Percentiles rank a stretch among this genome's conserved stretches.
These are phyloP conservation scores for Phytophthora brassicae DNA, from an alignment of 352 stramenopile species.

Conservation along the genomic window DNA sequence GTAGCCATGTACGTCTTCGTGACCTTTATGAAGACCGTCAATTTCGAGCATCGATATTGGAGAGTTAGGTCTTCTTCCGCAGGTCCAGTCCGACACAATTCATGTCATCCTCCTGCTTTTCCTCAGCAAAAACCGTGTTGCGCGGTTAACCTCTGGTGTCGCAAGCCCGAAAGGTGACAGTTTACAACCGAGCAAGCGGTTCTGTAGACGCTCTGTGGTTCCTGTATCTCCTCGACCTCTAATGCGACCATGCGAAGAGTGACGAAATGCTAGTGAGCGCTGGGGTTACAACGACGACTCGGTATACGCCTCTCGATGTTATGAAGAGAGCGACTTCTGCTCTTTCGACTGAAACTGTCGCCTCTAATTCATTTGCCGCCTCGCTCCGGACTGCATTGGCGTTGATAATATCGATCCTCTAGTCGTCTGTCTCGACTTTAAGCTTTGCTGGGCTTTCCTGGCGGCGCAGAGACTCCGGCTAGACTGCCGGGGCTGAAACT, in stretches of 20 bases:
- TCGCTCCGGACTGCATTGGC: constrained; percentile 8
- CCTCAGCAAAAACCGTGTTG: constrained; percentile 6
- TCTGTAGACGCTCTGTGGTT: constrained; percentile 9
- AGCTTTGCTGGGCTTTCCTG: background rate
- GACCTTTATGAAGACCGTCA: background rate
- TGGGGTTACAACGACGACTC: no score
- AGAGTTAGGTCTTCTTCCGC: constrained; percentile 1
- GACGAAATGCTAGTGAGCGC: constrained; percentile 4
- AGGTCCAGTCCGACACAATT: background rate
- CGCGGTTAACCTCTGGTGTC: background rate
- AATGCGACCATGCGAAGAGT: constrained; percentile 28
- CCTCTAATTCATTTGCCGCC: background rate
- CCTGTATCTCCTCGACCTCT: constrained; percentile 6
- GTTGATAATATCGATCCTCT: constrained; percentile 6
- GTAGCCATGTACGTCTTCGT: constrained; percentile 6
- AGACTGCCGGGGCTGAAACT: constrained; percentile 17
- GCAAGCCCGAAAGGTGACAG: background rate
- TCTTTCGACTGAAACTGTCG: constrained; percentile 6
- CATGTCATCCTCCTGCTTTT: constrained; percentile 1
- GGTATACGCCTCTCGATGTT: constrained; percentile 15
- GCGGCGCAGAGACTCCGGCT: background rate
- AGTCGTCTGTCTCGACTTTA: background rate
- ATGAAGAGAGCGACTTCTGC: constrained; percentile 17
- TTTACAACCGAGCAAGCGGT: background rate
- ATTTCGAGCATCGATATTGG: background rate